Conservation (phyloP, 306 rosid genomes). For the Spatholobus suberectus region DNA sequence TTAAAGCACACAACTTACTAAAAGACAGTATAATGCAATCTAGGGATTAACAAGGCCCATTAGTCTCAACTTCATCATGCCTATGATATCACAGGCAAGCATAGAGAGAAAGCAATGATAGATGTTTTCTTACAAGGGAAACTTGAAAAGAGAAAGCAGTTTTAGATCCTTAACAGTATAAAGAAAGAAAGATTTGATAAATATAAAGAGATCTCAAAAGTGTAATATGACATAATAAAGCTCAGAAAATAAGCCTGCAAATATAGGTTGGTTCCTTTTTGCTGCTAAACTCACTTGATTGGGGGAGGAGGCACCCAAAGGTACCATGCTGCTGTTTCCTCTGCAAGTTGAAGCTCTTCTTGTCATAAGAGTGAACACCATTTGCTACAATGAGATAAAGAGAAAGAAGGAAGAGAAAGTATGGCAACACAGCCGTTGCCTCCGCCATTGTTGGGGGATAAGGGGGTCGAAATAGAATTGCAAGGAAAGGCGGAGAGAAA, state of each 20-base stretch:
- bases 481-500: too few species aligned
- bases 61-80: not conserved
- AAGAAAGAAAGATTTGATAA: not conserved
- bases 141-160: constrained; percentile 19
- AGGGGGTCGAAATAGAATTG: too few species aligned
- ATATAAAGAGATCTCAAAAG: constrained; percentile 42
- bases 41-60: not conserved
- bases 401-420: not conserved
- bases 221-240: constrained; percentile 1
- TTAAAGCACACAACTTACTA: not conserved
- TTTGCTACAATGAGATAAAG: not conserved
- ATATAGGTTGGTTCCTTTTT: not conserved
- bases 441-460: not conserved
- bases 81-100: not conserved
- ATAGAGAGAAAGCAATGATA: not conserved
- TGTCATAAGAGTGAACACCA: not conserved
- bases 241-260: too few species aligned
- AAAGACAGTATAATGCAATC: not conserved
- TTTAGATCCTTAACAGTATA: constrained; percentile 32
- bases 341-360: constrained; percentile 3
- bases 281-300: constrained; percentile 36
- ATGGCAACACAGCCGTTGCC: not conserved
- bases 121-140: constrained; percentile 1
- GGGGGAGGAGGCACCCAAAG: constrained; percentile 21
- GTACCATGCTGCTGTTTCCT: constrained; percentile 2